Percentiles rank a stretch among this genome's conserved stretches.
phyloP scores from a whole-genome alignment of 306 rosid species.

The Cucurbita pepo region DNA sequence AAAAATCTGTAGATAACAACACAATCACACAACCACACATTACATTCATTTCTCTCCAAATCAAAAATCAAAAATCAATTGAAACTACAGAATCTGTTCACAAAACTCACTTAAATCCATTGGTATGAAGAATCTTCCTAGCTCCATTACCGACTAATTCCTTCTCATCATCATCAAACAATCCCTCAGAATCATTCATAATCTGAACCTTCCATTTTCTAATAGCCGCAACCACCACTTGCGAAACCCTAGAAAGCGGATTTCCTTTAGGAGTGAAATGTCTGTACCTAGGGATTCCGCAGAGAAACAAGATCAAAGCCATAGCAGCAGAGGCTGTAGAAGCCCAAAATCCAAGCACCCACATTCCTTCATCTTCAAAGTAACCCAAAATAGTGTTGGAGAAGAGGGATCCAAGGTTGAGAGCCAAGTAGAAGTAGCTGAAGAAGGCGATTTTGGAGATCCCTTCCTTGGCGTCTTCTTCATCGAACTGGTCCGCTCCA shows the following conservation, averaged over 20 bases:
- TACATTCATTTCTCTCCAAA: background rate
- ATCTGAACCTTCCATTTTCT: conserved; percentile 50
- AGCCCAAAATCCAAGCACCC: conserved; percentile 79
- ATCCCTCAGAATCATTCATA: conserved; percentile 11
- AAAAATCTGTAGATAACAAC: conserved; percentile 32
- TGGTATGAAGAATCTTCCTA: conserved; percentile 50
- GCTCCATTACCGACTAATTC: conserved; percentile 16
- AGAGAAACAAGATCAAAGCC: conserved; percentile 50
- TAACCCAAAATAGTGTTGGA: conserved; percentile 68
- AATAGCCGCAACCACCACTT: conserved; percentile 40
- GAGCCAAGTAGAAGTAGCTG: conserved; percentile 71
- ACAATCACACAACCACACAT: background rate
- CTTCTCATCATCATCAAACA: conserved; percentile 24
- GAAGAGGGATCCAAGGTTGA: conserved; percentile 65
- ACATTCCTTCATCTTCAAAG: conserved; percentile 55
- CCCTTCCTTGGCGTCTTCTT: conserved; percentile 40
- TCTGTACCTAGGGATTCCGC: conserved; percentile 56
- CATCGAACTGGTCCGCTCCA: conserved; percentile 87
- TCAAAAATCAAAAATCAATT: background rate
- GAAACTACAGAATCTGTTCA: background rate
- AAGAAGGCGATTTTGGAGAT: conserved; percentile 54
- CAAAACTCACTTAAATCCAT: conserved; percentile 43
- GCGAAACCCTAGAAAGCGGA: conserved; percentile 53
- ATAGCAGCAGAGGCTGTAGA: conserved; percentile 51
- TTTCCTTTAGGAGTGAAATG: conserved; percentile 52